These are phyloP conservation scores for Colletotrichum sp. DNA, from an alignment of 2,329 filamentous ascomycete species.

Conservation along the genomic window DNA sequence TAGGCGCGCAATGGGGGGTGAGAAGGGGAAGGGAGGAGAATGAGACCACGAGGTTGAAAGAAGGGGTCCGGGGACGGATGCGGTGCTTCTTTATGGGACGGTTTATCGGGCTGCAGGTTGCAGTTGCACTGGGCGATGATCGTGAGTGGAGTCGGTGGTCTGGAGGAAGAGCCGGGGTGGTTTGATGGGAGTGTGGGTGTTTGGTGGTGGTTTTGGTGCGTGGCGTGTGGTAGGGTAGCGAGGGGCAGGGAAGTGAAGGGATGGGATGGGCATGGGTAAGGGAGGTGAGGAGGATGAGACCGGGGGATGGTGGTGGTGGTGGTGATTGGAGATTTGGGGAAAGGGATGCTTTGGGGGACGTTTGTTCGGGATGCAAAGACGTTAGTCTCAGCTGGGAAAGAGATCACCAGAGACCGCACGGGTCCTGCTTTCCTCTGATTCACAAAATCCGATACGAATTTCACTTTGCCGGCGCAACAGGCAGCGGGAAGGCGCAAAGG, in stretches of 20 bases:
- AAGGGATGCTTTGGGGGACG: background rate
- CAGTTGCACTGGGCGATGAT: slow-evolving; percentile 19
- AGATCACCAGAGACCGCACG: background rate
- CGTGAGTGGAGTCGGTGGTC: slow-evolving; percentile 11
- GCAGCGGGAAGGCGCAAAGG: background rate
- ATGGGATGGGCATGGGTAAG: background rate
- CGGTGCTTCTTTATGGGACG: slow-evolving; percentile 11
- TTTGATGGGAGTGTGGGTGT: background rate
- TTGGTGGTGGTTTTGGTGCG: background rate
- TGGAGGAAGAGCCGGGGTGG: background rate
- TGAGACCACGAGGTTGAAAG: background rate
- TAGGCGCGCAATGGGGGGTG: background rate
- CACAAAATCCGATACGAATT: background rate
- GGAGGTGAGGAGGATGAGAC: background rate
- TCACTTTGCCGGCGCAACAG: background rate
- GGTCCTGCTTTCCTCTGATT: background rate
- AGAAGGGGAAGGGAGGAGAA: background rate
- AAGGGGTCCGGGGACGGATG: background rate
- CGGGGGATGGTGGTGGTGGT: background rate
- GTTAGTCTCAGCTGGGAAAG: background rate
- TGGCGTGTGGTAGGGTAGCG: background rate
- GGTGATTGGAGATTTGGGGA: background rate
- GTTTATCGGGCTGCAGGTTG: slow-evolving; percentile 17
- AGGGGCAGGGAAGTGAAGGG: background rate
- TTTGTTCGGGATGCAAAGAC: background rate